A percentile compares a stretch with the other conserved stretches of the same genome.
These are phyloP conservation scores for Pelargonium hybrid DNA, from an alignment of 441 rosid genomes.

Conservation along the genomic window DNA sequence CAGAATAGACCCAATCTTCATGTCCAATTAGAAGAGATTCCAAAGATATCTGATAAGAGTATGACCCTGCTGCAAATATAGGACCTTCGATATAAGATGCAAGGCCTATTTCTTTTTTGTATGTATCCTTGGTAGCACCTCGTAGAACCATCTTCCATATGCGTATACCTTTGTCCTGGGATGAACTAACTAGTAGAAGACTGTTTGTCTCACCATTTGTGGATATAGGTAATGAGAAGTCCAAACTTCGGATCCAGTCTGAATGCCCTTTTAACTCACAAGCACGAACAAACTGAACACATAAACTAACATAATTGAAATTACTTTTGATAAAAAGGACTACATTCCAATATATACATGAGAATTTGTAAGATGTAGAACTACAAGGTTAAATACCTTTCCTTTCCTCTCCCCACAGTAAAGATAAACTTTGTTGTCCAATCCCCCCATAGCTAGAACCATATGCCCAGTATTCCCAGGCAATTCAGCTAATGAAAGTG, in stretches of 20 bases:
- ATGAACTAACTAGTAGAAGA: constrained; percentile 80
- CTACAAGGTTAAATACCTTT: constrained; percentile 40
- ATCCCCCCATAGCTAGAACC: constrained; percentile 80
- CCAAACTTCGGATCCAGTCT: constrained; percentile 91
- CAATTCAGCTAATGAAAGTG: constrained; percentile 64
- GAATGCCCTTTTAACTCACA: constrained; percentile 92
- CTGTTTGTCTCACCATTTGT: constrained; percentile 30
- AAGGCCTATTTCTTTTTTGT: constrained; percentile 47
- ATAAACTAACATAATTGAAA: constrained; percentile 12
- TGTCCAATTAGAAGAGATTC: constrained; percentile 93
- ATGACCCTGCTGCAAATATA: constrained; percentile 44
- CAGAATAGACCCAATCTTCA: constrained; percentile 97
- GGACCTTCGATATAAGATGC: constrained; percentile 91
- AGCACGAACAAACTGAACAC: constrained; percentile 53
- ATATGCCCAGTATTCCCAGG: constrained; percentile 50
- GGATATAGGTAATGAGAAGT: constrained; percentile 66
- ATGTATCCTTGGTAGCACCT: constrained; percentile 31
- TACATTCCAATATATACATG: background rate
- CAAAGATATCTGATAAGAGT: constrained; percentile 73
- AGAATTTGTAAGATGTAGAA: background rate
- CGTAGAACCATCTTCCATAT: constrained; percentile 66
- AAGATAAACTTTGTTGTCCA: constrained; percentile 73
- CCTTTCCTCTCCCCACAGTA: constrained; percentile 62
- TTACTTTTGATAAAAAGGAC: background rate
- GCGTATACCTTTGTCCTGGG: constrained; percentile 88